Percentiles rank a stretch among this genome's conserved stretches.
Conservation (phyloP, 2,329 filamentous ascomycete genomes). For the Aspergillus melleus region DNA sequence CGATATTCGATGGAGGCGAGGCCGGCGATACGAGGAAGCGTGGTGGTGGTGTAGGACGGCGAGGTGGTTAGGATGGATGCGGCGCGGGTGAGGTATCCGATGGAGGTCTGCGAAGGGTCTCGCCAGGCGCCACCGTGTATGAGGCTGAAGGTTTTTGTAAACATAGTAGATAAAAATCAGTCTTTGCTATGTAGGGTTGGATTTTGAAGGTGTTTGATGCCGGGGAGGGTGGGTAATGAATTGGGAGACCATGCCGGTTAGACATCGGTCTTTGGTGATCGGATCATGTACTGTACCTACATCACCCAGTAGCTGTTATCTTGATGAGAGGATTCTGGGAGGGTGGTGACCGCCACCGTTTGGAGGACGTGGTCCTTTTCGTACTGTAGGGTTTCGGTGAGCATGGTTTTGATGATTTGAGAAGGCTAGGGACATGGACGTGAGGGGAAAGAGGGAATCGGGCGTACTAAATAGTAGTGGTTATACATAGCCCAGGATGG, state of each 20-base stretch:
- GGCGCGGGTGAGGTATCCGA: slow-evolving; percentile 36
- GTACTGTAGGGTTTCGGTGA: slow-evolving; percentile 24
- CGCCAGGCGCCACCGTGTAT: slow-evolving; percentile 54
- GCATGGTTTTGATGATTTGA: slow-evolving; percentile 5
- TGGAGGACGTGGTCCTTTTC: slow-evolving; percentile 35
- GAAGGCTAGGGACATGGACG: not conserved
- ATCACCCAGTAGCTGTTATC: slow-evolving; percentile 41
- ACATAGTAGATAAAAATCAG: not conserved
- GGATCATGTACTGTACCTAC: slow-evolving; percentile 25
- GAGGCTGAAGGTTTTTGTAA: slow-evolving; percentile 30
- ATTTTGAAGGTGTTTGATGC: not conserved
- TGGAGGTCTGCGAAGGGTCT: slow-evolving; percentile 42
- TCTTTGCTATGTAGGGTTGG: not conserved
- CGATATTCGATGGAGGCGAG: slow-evolving; percentile 50
- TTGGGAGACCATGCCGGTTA: not conserved
- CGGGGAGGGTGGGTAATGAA: not conserved
- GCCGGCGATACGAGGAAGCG: slow-evolving; percentile 32
- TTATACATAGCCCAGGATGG: not conserved
- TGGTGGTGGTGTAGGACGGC: slow-evolving; percentile 11
- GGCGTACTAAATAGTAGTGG: not conserved
- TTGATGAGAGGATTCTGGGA: slow-evolving; percentile 12
- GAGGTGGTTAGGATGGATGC: slow-evolving; percentile 32
- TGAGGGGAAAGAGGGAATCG: not conserved
- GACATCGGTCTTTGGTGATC: not conserved
- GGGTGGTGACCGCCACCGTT: slow-evolving; percentile 31